A percentile compares a stretch with the other conserved stretches of the same genome.
These are phyloP conservation scores for Linderniella brevidens DNA, from an alignment of 257 asterid genomes.

Conservation along the genomic window DNA sequence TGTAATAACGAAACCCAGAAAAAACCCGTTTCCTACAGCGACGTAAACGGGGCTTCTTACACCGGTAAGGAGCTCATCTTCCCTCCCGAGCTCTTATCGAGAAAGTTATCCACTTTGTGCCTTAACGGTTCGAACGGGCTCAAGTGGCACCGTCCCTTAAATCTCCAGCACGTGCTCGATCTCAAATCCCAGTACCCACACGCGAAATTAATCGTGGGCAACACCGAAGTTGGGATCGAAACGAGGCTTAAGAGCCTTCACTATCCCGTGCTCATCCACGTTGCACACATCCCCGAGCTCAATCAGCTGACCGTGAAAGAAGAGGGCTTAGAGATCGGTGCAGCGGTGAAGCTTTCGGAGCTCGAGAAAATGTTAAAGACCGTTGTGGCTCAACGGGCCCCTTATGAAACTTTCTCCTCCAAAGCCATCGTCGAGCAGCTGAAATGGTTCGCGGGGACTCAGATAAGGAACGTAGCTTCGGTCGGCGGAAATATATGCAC, in stretches of 20 bases:
- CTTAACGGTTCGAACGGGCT: slow-evolving; percentile 58
- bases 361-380: slow-evolving; percentile 34
- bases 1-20: slow-evolving; percentile 16
- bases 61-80: slow-evolving; percentile 75
- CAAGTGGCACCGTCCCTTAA: slow-evolving; percentile 72
- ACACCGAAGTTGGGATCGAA: slow-evolving; percentile 86
- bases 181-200: slow-evolving; percentile 44
- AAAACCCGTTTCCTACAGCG: slow-evolving; percentile 52
- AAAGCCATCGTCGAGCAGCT: slow-evolving; percentile 59
- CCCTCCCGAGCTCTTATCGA: slow-evolving; percentile 69
- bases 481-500: slow-evolving; percentile 95
- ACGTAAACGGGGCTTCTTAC: slow-evolving; percentile 54
- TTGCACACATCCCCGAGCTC: slow-evolving; percentile 58
- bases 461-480: slow-evolving; percentile 73
- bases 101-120: slow-evolving; percentile 34
- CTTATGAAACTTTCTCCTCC: slow-evolving; percentile 65
- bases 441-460: slow-evolving; percentile 96
- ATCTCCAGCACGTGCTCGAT: slow-evolving; percentile 51
- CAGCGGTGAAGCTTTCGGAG: slow-evolving; percentile 75
- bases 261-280: slow-evolving; percentile 61
- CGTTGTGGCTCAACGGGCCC: slow-evolving; percentile 25
- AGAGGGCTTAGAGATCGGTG: slow-evolving; percentile 82
- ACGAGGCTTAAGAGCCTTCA: slow-evolving; percentile 61
- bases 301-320: slow-evolving; percentile 38
- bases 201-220: slow-evolving; percentile 74